Base-by-base conservation (phyloP, 108 stramenopile genomes). In the Parietichytrium sp. region DNA sequence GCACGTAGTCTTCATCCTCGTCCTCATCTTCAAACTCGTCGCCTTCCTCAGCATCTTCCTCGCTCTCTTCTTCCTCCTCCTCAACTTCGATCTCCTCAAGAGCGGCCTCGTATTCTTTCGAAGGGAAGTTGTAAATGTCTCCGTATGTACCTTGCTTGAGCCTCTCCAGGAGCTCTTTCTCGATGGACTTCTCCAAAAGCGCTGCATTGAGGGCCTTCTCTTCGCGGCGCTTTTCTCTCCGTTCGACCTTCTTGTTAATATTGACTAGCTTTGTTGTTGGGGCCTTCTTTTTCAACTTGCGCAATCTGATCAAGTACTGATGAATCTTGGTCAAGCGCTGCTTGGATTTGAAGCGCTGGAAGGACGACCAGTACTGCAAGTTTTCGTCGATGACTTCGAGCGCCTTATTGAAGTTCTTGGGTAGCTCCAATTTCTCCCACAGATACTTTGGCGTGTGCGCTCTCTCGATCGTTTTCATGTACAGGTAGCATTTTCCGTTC, bases 301-400 rank as follows among this genome's bases (percentile, higher is more conserved):
- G 89, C 97, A 97, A 96, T 20, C 98, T 87, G 77, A 99, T 91
- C 49, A 99, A 83, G 82, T 97, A 97, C 85, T 99, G 98, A 88
- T 97, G 95, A 47, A 99, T 97, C 84, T 97, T 97, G 18, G 98
- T 99, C 80, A 99, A 86, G 26, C 98, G 88, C 87, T 99, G 98
- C 83, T 99, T 99, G 90, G 95, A 96, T 48, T 95, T 85, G 88
- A 97, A 97, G 54, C 93, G 82, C 4, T 82, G 45, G 12, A 81
- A 84, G 81, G 97, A 96, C 29, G 98, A 96, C 72, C 96, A 97
- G 84, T 89, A 97, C 49, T 93, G 92, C 84, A 99, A 90, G 79
- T 97, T 92, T 85, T 96, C 89, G 47, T 95, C 95, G 27, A 99
- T 83, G 53, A 92, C 91, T 36, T 88, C 88, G 84, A 97, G 49